Evolutionary conservation across 805 yeast species (phyloP).

Genomic region (Metschnikowia koreensis): DNA sequence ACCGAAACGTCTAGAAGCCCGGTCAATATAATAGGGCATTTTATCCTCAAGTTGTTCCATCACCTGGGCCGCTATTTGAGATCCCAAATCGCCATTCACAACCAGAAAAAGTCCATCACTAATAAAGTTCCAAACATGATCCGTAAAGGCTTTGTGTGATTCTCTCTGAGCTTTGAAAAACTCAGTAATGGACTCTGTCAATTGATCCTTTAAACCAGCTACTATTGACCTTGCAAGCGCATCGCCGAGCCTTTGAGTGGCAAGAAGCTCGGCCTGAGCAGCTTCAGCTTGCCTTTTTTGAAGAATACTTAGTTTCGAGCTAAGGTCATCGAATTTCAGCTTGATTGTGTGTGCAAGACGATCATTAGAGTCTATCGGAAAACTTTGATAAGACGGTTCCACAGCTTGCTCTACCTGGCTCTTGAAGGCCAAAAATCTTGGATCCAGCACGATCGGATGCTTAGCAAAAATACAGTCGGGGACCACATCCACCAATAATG

Average conservation of each 20-base stretch:
- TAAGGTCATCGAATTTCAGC: background rate
- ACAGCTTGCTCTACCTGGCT: background rate
- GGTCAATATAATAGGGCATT: background rate
- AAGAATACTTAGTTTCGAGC: background rate
- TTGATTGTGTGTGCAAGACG: background rate
- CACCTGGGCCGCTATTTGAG: background rate
- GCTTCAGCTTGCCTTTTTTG: background rate
- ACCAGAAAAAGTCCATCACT: background rate
- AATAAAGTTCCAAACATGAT: background rate
- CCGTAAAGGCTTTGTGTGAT: background rate
- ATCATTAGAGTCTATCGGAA: background rate
- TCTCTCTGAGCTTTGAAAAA: background rate
- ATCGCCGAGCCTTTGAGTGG: background rate
- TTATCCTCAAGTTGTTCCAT: background rate
- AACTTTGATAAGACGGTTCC: background rate
- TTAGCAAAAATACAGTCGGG: constrained; percentile 1
- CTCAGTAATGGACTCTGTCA: background rate
- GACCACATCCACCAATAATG: background rate
- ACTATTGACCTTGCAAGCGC: background rate
- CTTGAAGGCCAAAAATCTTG: background rate
- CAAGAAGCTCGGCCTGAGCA: background rate
- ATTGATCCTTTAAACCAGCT: background rate
- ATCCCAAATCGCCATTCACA: background rate
- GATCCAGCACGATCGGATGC: background rate
- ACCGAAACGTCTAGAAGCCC: background rate